phyloP scores from a whole-genome alignment of 2,329 filamentous ascomycete genomes.

The Diaporthe ilicicola region DNA sequence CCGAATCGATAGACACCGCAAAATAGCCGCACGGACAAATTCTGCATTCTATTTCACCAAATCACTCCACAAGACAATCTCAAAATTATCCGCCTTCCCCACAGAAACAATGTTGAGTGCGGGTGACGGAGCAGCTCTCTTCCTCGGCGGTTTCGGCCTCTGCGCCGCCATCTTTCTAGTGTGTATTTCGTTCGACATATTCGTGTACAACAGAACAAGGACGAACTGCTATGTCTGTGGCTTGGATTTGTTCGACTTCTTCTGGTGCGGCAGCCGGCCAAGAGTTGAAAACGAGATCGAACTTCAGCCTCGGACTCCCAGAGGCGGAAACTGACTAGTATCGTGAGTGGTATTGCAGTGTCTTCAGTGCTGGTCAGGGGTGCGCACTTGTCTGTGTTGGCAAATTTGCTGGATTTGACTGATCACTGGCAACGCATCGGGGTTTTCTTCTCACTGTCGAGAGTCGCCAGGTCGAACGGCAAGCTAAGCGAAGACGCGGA shows the following conservation, averaged over 20 bases:
- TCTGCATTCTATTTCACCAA: background rate
- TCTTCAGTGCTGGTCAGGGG: no score
- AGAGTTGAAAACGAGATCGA: background rate
- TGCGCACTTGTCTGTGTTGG: no score
- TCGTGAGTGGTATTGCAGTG: background rate
- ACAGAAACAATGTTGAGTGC: background rate
- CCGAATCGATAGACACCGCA: no score
- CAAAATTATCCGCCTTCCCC: no score
- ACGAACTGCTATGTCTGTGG: constrained; percentile 25
- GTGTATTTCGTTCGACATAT: constrained; percentile 10
- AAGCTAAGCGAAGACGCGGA: no score
- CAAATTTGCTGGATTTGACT: no score
- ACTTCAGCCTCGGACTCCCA: background rate
- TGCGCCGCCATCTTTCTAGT: background rate
- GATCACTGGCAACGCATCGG: no score
- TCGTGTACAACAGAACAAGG: background rate
- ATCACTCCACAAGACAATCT: no score
- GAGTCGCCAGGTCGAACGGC: no score
- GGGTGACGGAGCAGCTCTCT: constrained; percentile 19
- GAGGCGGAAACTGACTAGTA: background rate
- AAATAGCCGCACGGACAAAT: background rate
- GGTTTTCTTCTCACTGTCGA: no score
- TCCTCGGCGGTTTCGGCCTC: constrained; percentile 20
- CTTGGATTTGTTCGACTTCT: constrained; percentile 5
- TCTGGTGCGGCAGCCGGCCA: constrained; percentile 20